Evolutionary conservation across 352 stramenopile species (phyloP).

Genomic region (Pythium graminicola): DNA sequence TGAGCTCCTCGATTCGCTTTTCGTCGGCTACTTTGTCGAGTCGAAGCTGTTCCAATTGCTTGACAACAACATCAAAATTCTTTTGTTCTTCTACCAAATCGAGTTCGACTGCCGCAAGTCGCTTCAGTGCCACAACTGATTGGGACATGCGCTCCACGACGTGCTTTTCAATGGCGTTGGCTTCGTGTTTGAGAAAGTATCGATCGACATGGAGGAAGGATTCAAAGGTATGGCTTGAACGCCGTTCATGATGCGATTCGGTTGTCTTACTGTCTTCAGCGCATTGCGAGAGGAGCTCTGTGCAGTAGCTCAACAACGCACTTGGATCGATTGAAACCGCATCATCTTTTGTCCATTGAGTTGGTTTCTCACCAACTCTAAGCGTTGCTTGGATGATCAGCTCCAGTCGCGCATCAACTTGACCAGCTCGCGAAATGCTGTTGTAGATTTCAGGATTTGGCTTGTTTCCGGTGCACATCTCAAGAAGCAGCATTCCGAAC

Average conservation of each 20-base stretch:
- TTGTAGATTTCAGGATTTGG: constrained; percentile 55
- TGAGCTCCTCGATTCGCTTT: background rate
- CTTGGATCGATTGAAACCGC: background rate
- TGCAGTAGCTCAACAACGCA: constrained; percentile 7
- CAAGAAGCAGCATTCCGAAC: constrained; percentile 61
- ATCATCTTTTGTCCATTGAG: background rate
- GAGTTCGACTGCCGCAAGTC: constrained; percentile 49
- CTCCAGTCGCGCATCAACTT: constrained; percentile 43
- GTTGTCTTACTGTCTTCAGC: background rate
- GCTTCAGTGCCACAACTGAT: constrained; percentile 37
- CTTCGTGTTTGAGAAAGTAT: constrained; percentile 29
- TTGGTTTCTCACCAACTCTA: background rate
- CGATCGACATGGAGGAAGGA: constrained; percentile 51
- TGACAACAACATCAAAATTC: constrained; percentile 59
- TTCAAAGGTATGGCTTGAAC: constrained; percentile 24
- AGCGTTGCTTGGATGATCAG: constrained; percentile 26
- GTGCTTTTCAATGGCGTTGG: constrained; percentile 5
- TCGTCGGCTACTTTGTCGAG: constrained; percentile 23
- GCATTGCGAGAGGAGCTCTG: constrained; percentile 4
- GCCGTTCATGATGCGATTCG: background rate
- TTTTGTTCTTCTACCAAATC: constrained; percentile 64
- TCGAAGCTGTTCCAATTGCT: constrained; percentile 47
- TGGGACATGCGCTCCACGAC: constrained; percentile 20
- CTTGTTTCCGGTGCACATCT: constrained; percentile 54
- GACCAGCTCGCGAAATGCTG: constrained; percentile 32